These are phyloP conservation scores for Auricularia sp. DNA, from an alignment of 768 basidiomycete genomes.

Conservation along the genomic window DNA sequence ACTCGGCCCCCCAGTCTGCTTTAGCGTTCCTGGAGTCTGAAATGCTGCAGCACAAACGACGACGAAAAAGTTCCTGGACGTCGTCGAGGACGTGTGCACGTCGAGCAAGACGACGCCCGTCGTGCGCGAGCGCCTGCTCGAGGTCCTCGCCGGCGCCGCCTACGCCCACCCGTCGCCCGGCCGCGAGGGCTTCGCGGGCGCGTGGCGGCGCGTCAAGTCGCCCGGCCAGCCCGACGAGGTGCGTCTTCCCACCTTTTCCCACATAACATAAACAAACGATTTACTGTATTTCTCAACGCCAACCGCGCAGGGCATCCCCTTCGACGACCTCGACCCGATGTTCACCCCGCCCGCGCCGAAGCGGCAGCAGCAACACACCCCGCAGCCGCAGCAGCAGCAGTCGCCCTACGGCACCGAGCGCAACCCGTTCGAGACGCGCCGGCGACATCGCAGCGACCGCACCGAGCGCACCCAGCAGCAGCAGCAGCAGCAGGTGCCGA, in stretches of 20 bases:
- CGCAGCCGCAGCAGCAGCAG: slow-evolving; percentile 4
- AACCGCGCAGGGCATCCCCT: slow-evolving; percentile 51
- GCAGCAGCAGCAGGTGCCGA: slow-evolving; percentile 16
- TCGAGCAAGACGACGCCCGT: slow-evolving; percentile 63
- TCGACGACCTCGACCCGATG: slow-evolving; percentile 71
- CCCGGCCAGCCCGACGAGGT: slow-evolving; percentile 74
- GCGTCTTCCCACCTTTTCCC: slow-evolving; percentile 10
- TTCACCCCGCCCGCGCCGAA: slow-evolving; percentile 50
- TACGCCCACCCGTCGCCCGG: slow-evolving; percentile 33
- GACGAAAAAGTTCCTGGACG: slow-evolving; percentile 69
- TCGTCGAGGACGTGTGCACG: slow-evolving; percentile 61
- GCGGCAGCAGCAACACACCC: slow-evolving; percentile 23
- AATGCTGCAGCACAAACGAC: slow-evolving; percentile 38
- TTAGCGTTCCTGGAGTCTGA: background rate
- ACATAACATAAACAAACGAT: too few relatives aligned
- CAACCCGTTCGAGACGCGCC: slow-evolving; percentile 8
- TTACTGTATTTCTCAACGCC: too few relatives aligned
- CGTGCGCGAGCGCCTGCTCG: slow-evolving; percentile 66
- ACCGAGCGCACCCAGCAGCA: slow-evolving; percentile 11
- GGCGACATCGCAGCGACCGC: slow-evolving; percentile 5
- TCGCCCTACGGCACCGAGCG: slow-evolving; percentile 7
- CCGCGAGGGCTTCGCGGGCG: slow-evolving; percentile 49
- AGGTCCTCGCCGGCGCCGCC: slow-evolving; percentile 74
- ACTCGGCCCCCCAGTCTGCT: slow-evolving; percentile 6
- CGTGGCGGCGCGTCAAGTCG: slow-evolving; percentile 77